Base-by-base conservation (phyloP, 106 monocot genomes). In the Acorus gramineus region DNA sequence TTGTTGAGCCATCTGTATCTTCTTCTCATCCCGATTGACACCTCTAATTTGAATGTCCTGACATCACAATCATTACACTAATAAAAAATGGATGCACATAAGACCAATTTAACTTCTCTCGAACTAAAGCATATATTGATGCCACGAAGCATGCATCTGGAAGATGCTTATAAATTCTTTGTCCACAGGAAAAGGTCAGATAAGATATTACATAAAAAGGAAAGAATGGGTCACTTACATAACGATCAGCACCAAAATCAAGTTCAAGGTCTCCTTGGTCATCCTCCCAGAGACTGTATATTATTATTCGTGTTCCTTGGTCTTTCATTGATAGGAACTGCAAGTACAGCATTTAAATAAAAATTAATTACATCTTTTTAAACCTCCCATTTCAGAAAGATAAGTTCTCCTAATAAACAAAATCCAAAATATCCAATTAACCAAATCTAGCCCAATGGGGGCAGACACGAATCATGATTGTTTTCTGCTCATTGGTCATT, bases 41-140 rank as follows among this genome's bases (percentile, higher is more conserved):
- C 94, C 94, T 80, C 84, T 76, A 61, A 90, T 12, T 74, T 90
- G 94, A 66, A 95, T 95, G 61, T 95, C 94, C 93, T 93, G 89
- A 50, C 66, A 79, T 55, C 50, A 54, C 49, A 76, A 68, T 59
- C 13, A 68, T 52, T 13, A 72, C 4, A 28, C 28, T 28, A 28
- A 28, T 28, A 0, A 28, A 1, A 28, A 28, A 28, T 28, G 28
- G 28, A 28, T 28, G 28, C 28, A 28, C 28, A 28, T 28, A 28
- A 28, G 28, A 28, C 28, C 28, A 28, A 28, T 28, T 28, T 28
- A 28, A 28, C 28, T 28, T 28, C 28, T 28, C 28, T 28, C 28
- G 28, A 28, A 28, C 28, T 28, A 28, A 28, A 28, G 28, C 28
- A 28, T 28, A 28, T 28, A 28, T 28, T 28, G 28, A 28, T 28